Percentiles rank a stretch among this genome's conserved stretches.
Conservation (phyloP, 257 asterid genomes). For the Solanum neorickii region DNA sequence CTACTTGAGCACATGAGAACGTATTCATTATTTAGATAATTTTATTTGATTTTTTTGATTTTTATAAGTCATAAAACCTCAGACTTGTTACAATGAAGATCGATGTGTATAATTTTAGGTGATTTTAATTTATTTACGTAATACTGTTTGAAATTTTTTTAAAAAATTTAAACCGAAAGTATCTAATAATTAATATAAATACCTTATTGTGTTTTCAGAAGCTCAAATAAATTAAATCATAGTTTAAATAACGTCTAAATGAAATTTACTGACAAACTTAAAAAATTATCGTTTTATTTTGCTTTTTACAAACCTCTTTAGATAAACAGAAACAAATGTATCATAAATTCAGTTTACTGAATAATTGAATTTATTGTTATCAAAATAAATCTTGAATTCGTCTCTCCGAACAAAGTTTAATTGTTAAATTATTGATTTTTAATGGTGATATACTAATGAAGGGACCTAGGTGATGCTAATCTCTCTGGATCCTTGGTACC, state of each 20-base stretch:
- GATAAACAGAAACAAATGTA: background rate
- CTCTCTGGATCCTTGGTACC: slow-evolving; percentile 26
- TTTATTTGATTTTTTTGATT: too few species aligned
- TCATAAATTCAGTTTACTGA: background rate
- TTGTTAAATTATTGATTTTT: background rate
- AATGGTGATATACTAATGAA: background rate
- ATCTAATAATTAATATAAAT: too few species aligned
- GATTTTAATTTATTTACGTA: background rate
- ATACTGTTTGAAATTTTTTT: background rate
- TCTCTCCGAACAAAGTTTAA: background rate
- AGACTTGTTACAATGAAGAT: background rate
- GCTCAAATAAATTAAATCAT: background rate
- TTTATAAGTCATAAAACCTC: background rate
- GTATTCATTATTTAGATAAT: background rate
- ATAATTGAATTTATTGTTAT: background rate
- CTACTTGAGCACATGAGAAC: background rate
- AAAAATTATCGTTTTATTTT: background rate
- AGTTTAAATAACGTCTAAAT: background rate
- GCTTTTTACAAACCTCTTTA: background rate
- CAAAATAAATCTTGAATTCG: background rate
- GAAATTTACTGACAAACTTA: background rate
- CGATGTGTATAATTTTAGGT: background rate
- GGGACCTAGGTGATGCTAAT: slow-evolving; percentile 30
- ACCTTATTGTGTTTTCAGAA: background rate
- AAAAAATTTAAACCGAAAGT: rapidly evolving